Evolutionary conservation across 192 early-diverging fungal species (phyloP).

Genomic region (Geosiphon pyriformis): DNA sequence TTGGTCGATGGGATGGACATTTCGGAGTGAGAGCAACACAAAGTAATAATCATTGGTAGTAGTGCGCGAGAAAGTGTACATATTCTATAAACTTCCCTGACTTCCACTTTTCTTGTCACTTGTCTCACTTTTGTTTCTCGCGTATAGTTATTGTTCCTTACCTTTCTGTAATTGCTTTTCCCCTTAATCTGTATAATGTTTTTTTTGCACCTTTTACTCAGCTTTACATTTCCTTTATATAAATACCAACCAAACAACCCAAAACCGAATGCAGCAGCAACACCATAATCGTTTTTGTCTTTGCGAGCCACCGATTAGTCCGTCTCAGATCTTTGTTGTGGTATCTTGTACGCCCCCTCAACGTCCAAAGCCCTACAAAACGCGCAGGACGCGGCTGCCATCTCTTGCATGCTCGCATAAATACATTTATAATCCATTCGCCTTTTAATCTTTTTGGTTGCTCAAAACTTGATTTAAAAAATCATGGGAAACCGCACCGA

Average conservation of each 20-base stretch:
- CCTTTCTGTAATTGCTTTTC: background rate
- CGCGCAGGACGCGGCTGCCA: background rate
- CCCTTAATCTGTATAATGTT: background rate
- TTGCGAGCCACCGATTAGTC: too few species aligned
- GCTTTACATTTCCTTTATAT: background rate
- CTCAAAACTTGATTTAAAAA: too few species aligned
- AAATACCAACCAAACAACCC: background rate
- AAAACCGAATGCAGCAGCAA: background rate
- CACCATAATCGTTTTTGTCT: background rate
- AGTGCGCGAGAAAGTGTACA: background rate
- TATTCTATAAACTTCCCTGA: background rate
- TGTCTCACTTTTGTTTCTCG: background rate
- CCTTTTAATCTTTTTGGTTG: too few species aligned
- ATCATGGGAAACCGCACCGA: too few species aligned
- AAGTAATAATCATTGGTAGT: background rate
- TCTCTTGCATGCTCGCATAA: background rate
- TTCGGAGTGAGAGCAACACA: background rate
- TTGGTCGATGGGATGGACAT: background rate
- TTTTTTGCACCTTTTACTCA: background rate
- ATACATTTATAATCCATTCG: background rate
- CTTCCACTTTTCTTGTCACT: slow-evolving; percentile 5
- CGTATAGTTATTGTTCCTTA: background rate
- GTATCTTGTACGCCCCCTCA: too few species aligned
- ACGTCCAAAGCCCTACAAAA: background rate
- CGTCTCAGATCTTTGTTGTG: too few species aligned